phyloP scores from a whole-genome alignment of 345 rosid species.

The Salix koriyanagi region DNA sequence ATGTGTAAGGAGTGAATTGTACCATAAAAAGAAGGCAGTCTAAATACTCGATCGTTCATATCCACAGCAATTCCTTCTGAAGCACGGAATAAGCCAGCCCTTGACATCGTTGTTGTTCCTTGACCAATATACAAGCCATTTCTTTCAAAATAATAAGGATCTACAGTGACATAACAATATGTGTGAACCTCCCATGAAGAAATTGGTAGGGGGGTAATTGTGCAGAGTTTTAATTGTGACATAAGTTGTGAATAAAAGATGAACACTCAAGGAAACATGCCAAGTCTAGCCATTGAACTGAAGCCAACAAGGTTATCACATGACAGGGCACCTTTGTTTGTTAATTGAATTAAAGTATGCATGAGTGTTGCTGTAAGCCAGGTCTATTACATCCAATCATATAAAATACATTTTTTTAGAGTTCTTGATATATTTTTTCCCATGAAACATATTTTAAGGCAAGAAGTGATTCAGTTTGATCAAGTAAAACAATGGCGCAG shows the following conservation, averaged over 20 bases:
- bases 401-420: too few species aligned
- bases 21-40: slow-evolving; percentile 81
- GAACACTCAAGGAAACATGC: not conserved
- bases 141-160: slow-evolving; percentile 71
- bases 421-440: too few species aligned
- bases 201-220: not conserved
- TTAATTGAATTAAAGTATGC: not conserved
- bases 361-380: not conserved
- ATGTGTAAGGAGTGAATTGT: slow-evolving; percentile 18
- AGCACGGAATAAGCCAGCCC: slow-evolving; percentile 91
- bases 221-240: not conserved
- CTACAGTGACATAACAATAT: slow-evolving; percentile 39
- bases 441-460: too few species aligned
- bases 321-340: not conserved
- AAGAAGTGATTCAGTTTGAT: too few species aligned
- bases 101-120: slow-evolving; percentile 83
- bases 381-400: not conserved
- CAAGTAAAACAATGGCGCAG: too few species aligned
- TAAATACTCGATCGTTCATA: slow-evolving; percentile 68
- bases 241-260: not conserved
- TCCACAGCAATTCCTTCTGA: slow-evolving; percentile 78
- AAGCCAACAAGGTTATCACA: not conserved
- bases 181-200: slow-evolving; percentile 21
- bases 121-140: slow-evolving; percentile 83
- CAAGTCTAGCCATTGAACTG: not conserved